Evolutionary conservation across 139 green algal genomes (phyloP).

Genomic region (Edaphochlamys debaryana): DNA sequence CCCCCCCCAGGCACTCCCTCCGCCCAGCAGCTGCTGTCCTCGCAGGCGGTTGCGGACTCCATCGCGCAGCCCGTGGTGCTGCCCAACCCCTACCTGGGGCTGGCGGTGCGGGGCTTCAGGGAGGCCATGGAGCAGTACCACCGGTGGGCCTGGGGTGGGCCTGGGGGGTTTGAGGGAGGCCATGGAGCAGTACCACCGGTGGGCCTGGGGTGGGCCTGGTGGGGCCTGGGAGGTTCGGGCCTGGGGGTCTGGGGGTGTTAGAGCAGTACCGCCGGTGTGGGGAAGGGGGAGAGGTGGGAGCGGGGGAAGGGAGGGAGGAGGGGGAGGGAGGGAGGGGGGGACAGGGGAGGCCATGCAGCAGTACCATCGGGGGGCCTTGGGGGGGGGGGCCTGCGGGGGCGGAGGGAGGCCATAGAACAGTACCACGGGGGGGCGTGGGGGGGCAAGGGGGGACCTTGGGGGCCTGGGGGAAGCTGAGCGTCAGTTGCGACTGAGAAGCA

Average conservation of each 20-base stretch:
- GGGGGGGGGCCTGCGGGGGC: conserved; percentile 30
- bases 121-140: conserved; percentile 47
- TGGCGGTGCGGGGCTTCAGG: conserved; percentile 40
- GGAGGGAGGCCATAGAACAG: conserved; percentile 41
- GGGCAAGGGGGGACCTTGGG: conserved; percentile 12
- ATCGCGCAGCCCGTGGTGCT: conserved; percentile 51
- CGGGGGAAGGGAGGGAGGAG: background rate
- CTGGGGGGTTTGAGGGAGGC: conserved; percentile 39
- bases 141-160: background rate
- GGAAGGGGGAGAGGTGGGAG: background rate
- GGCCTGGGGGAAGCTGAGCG: conserved; percentile 42
- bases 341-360: background rate
- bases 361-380: too few relatives aligned
- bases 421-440: conserved; percentile 21
- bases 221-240: background rate
- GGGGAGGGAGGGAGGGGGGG: too few relatives aligned
- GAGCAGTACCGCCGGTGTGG: conserved; percentile 38
- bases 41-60: conserved; percentile 44
- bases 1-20: background rate
- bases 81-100: conserved; percentile 53
- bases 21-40: background rate
- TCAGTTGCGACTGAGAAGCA: too few relatives aligned
- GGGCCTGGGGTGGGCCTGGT: background rate
- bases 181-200: conserved; percentile 44
- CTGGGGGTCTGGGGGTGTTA: conserved; percentile 32